Conservation (phyloP, 768 basidiomycete species). For the Macrocybe gigantea region DNA sequence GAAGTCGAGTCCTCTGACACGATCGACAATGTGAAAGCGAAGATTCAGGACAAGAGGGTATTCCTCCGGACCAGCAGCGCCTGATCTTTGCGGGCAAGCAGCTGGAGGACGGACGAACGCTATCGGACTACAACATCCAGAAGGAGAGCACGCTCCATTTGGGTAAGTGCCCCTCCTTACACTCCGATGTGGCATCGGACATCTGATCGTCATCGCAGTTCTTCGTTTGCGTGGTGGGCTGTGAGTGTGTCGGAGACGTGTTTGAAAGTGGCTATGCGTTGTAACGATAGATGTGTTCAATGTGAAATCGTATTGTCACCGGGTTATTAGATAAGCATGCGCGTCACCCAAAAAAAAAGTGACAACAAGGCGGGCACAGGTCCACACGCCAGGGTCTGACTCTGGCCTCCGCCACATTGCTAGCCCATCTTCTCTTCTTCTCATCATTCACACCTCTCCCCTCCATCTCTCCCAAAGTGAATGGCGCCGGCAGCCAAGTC, state of each 20-base stretch:
- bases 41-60: slow-evolving; percentile 81
- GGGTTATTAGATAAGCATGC: slow-evolving; percentile 17
- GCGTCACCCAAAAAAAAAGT: slow-evolving; percentile 11
- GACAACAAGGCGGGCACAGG: slow-evolving; percentile 7
- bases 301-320: background rate
- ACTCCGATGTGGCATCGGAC: slow-evolving; percentile 71
- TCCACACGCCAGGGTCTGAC: slow-evolving; percentile 2
- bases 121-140: slow-evolving; percentile 75
- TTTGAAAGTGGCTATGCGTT: background rate
- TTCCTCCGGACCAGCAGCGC: slow-evolving; percentile 73
- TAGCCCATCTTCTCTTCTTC: slow-evolving; percentile 4
- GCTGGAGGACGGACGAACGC: slow-evolving; percentile 71
- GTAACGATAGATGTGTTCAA: background rate
- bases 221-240: slow-evolving; percentile 53
- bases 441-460: slow-evolving; percentile 13
- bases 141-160: slow-evolving; percentile 70
- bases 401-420: slow-evolving; percentile 3
- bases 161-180: slow-evolving; percentile 46
- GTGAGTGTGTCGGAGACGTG: slow-evolving; percentile 7
- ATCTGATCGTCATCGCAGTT: slow-evolving; percentile 58
- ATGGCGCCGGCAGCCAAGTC: slow-evolving; percentile 22
- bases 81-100: slow-evolving; percentile 79
- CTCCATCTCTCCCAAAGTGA: slow-evolving; percentile 7
- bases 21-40: slow-evolving; percentile 72
- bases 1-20: slow-evolving; percentile 75